Evolutionary conservation across 2,329 filamentous ascomycete species (phyloP).

Genomic region (Trichoderma arundinaceum): DNA sequence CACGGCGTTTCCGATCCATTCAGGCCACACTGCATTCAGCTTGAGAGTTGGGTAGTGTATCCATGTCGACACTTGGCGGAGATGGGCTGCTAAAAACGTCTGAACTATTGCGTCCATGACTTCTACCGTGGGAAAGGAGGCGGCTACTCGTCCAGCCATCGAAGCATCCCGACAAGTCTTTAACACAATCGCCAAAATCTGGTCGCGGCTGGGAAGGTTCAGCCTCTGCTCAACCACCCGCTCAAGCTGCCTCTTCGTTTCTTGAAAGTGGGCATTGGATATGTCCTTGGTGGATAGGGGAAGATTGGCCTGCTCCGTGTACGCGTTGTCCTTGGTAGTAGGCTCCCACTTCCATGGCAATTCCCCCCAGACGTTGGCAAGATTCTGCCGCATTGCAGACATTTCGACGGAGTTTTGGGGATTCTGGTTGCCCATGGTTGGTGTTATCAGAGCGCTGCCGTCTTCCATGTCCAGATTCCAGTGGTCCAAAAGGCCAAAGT

Average conservation of each 20-base stretch:
- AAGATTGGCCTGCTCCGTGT: constrained; percentile 53
- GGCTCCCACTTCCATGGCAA: constrained; percentile 60
- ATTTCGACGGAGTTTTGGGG: constrained; percentile 51
- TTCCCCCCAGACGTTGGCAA: constrained; percentile 57
- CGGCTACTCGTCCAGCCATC: constrained; percentile 58
- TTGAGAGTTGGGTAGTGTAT: constrained; percentile 67
- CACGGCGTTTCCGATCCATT: constrained; percentile 64
- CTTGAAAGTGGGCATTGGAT: constrained; percentile 47
- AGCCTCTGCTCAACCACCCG: constrained; percentile 53
- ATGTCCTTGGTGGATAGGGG: constrained; percentile 51
- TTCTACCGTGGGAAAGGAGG: constrained; percentile 66
- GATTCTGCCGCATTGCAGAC: constrained; percentile 52
- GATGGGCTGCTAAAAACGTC: constrained; percentile 62
- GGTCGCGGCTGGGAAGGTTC: constrained; percentile 60
- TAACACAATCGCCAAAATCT: constrained; percentile 67
- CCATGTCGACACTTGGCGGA: constrained; percentile 62
- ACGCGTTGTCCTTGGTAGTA: constrained; percentile 51
- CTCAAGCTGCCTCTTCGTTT: constrained; percentile 46
- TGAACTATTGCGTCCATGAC: constrained; percentile 66
- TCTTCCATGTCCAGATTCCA: constrained; percentile 51
- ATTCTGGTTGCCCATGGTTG: constrained; percentile 27
- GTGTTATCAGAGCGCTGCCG: constrained; percentile 2
- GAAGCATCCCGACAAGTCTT: constrained; percentile 59
- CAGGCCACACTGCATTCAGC: constrained; percentile 60
- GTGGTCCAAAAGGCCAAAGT: constrained; percentile 57